phyloP scores from a whole-genome alignment of 495 filamentous ascomycete genomes.

The Penicillium flavigenum region DNA sequence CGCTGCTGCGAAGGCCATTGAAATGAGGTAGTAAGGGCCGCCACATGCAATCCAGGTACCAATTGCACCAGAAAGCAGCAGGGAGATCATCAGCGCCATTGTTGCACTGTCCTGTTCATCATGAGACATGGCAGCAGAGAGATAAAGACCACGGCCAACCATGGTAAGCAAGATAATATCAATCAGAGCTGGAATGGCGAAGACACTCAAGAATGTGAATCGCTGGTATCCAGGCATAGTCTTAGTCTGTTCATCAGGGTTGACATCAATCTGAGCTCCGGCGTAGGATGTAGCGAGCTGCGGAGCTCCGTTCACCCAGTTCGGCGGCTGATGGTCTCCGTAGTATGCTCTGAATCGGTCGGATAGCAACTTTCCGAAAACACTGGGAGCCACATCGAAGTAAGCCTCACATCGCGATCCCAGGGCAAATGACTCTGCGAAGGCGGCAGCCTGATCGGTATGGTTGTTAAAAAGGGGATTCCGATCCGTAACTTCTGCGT shows the following conservation, averaged over 20 bases:
- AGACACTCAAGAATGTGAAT: slow-evolving; percentile 60
- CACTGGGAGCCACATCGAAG: slow-evolving; percentile 55
- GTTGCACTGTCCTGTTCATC: slow-evolving; percentile 55
- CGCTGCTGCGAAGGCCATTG: slow-evolving; percentile 59
- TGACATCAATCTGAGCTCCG: slow-evolving; percentile 56
- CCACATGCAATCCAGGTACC: slow-evolving; percentile 60
- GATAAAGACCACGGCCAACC: slow-evolving; percentile 57
- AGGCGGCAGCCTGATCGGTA: slow-evolving; percentile 58
- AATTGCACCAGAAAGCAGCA: slow-evolving; percentile 56
- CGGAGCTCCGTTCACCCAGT: slow-evolving; percentile 50
- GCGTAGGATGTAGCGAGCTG: slow-evolving; percentile 53
- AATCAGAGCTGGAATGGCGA: slow-evolving; percentile 59
- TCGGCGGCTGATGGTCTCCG: slow-evolving; percentile 48
- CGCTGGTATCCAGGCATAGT: slow-evolving; percentile 49
- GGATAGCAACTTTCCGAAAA: slow-evolving; percentile 56
- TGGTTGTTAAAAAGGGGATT: slow-evolving; percentile 58
- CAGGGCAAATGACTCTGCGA: slow-evolving; percentile 60
- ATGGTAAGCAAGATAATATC: slow-evolving; percentile 59
- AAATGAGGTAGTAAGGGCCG: slow-evolving; percentile 59
- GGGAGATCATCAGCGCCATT: slow-evolving; percentile 54
- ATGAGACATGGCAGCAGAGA: slow-evolving; percentile 53
- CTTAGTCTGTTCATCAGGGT: slow-evolving; percentile 47
- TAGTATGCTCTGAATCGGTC: slow-evolving; percentile 53
- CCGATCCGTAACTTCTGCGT: slow-evolving; percentile 57
- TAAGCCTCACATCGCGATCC: slow-evolving; percentile 62